phyloP scores from a whole-genome alignment of 495 filamentous ascomycete genomes.

The Podospora anserina region DNA sequence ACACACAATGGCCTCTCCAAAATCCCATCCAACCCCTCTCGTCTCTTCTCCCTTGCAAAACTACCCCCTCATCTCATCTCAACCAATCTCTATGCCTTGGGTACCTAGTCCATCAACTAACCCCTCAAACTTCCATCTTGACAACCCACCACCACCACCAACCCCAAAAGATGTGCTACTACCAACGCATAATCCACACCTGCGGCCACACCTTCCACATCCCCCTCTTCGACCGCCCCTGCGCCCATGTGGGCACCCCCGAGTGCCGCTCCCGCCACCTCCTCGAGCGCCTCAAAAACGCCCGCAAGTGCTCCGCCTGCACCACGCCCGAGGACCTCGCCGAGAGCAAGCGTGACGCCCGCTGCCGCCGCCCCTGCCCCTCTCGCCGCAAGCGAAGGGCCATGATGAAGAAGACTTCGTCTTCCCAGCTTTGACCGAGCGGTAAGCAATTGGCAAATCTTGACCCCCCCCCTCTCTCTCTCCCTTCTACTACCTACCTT shows the following conservation, averaged over 20 bases:
- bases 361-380: too few species aligned
- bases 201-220: not conserved
- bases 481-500: too few species aligned
- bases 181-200: not conserved
- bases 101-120: too few species aligned
- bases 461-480: too few species aligned
- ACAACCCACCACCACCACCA: not conserved
- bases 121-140: not conserved
- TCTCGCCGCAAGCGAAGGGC: not conserved
- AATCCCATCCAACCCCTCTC: too few species aligned
- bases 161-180: not conserved
- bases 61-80: too few species aligned
- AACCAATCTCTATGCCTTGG: not conserved
- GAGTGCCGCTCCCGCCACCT: not conserved
- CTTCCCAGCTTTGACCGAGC: too few species aligned
- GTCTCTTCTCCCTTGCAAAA: too few species aligned
- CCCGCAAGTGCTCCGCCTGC: not conserved
- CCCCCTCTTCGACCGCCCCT: not conserved
- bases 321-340: not conserved
- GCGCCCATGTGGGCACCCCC: not conserved
- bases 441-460: too few species aligned
- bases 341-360: too few species aligned
- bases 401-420: not conserved
- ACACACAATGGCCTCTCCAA: too few species aligned
- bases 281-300: not conserved